Percentiles rank a stretch among this genome's conserved stretches.
Conservation (phyloP, 1,139 yeast genomes). For the Yamadazyma triangularis region DNA sequence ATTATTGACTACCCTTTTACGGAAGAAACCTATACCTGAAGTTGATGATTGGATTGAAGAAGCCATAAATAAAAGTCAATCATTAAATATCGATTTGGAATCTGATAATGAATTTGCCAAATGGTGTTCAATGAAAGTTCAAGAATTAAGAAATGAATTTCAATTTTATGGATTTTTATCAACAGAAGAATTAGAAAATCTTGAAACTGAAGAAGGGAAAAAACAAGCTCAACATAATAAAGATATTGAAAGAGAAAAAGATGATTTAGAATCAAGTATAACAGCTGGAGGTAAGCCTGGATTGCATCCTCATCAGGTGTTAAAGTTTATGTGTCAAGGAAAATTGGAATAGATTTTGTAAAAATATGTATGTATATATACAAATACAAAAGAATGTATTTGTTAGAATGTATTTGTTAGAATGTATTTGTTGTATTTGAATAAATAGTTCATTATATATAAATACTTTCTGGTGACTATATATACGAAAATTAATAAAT, state of each 20-base stretch:
- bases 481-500: background rate
- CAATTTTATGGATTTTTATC: conserved; percentile 61
- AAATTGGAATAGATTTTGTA: conserved; percentile 10
- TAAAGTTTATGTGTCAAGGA: conserved; percentile 42
- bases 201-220: conserved; percentile 40
- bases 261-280: conserved; percentile 23
- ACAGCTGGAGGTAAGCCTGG: conserved; percentile 31
- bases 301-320: conserved; percentile 33
- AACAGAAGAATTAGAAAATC: conserved; percentile 38
- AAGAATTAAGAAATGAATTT: conserved; percentile 50
- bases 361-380: background rate
- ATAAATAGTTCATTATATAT: conserved; percentile 1
- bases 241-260: conserved; percentile 22
- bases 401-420: no score
- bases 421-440: conserved; percentile 1
- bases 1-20: conserved; percentile 70
- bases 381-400: background rate
- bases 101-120: conserved; percentile 53
- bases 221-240: conserved; percentile 25
- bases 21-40: conserved; percentile 87
- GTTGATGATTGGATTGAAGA: conserved; percentile 79
- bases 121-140: conserved; percentile 58
- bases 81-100: conserved; percentile 21
- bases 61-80: conserved; percentile 39
- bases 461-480: background rate